A percentile compares a stretch with the other conserved stretches of the same genome.
phyloP scores from a whole-genome alignment of 345 rosid genomes.

The Pelargonium nanum region DNA sequence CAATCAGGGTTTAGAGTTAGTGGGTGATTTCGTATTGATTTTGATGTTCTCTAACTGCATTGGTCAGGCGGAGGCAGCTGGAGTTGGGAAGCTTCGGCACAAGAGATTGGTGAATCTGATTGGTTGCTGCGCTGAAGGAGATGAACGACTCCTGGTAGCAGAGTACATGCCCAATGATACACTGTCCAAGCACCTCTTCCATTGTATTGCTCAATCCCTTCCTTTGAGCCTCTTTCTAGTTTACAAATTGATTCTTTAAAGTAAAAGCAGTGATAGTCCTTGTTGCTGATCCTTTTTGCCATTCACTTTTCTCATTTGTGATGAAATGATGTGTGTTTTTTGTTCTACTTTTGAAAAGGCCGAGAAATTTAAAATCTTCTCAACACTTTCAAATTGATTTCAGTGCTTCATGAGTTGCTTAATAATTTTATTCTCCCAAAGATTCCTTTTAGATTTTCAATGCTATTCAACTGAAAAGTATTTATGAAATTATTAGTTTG shows the following conservation, averaged over 20 bases:
- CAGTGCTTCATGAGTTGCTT: background rate
- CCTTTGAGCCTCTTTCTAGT: background rate
- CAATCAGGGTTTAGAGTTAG: background rate
- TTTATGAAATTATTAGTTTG: no score
- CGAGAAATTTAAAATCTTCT: background rate
- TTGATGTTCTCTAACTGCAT: background rate
- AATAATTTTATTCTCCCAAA: no score
- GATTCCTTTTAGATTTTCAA: background rate
- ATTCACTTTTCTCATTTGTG: no score
- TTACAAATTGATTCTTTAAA: no score
- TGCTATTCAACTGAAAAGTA: no score
- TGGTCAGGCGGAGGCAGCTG: slow-evolving; percentile 67
- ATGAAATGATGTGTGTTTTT: no score
- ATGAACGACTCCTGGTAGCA: slow-evolving; percentile 82
- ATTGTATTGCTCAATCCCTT: slow-evolving; percentile 34
- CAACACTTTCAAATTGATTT: background rate
- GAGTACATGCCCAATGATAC: slow-evolving; percentile 95
- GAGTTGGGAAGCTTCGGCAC: slow-evolving; percentile 79
- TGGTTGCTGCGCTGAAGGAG: slow-evolving; percentile 93
- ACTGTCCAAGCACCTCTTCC: slow-evolving; percentile 93
- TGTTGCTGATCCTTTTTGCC: background rate
- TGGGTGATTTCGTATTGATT: background rate
- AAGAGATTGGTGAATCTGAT: slow-evolving; percentile 79
- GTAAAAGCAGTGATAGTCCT: background rate
- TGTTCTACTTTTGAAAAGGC: no score